These are phyloP conservation scores for Globisporangium takayamanum DNA, from an alignment of 352 stramenopile genomes.

Conservation along the genomic window DNA sequence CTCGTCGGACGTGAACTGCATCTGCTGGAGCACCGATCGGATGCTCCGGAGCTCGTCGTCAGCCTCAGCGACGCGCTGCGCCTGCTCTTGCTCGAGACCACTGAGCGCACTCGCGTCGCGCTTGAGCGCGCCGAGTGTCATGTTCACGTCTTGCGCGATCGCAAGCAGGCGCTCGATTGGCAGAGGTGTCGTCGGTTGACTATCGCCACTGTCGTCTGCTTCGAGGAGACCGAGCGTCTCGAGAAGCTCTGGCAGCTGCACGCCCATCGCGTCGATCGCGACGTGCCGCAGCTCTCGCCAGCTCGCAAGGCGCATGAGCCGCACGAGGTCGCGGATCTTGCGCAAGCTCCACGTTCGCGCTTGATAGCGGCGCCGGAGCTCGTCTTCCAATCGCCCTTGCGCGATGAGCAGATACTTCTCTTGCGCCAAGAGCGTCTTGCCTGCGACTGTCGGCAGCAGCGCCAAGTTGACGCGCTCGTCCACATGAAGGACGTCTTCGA, in stretches of 20 bases:
- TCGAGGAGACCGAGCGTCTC: slow-evolving; percentile 13
- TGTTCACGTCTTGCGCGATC: slow-evolving; percentile 8
- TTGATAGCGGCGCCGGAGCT: slow-evolving; percentile 38
- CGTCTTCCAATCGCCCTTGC: slow-evolving; percentile 26
- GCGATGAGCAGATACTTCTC: slow-evolving; percentile 33
- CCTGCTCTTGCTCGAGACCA: slow-evolving; percentile 53
- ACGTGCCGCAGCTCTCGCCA: slow-evolving; percentile 41
- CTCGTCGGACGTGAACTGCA: slow-evolving; percentile 42
- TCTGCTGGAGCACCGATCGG: slow-evolving; percentile 29
- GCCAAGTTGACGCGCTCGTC: slow-evolving; percentile 34
- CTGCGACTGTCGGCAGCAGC: slow-evolving; percentile 23
- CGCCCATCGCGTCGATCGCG: slow-evolving; percentile 16
- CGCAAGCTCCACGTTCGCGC: slow-evolving; percentile 25
- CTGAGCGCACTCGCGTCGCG: slow-evolving; percentile 38
- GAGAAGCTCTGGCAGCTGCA: slow-evolving; percentile 13
- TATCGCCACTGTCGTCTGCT: slow-evolving; percentile 21
- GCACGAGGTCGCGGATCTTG: slow-evolving; percentile 30
- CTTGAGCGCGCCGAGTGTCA: slow-evolving; percentile 23
- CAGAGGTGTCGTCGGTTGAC: slow-evolving; percentile 4
- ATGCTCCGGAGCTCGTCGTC: slow-evolving; percentile 41
- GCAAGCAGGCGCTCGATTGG: slow-evolving; percentile 8
- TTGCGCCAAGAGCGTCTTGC: slow-evolving; percentile 46
- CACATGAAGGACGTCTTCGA: slow-evolving; percentile 40
- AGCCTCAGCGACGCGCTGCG: slow-evolving; percentile 42
- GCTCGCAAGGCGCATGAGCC: slow-evolving; percentile 28